phyloP scores from a whole-genome alignment of 164 flowering plant species.

The Chloranthus sessilifolius region DNA sequence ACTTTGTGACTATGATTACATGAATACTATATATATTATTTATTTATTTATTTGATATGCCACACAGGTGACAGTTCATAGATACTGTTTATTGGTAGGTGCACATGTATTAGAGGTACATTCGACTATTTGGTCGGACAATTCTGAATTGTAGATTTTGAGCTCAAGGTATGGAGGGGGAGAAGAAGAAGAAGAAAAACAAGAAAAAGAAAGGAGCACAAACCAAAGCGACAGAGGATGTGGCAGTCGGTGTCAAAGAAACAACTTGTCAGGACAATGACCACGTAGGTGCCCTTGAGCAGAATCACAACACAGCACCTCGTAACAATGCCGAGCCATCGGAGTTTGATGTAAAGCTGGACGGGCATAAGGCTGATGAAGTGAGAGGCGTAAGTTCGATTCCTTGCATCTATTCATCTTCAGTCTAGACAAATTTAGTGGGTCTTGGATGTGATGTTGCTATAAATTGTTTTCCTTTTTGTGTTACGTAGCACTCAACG shows the following conservation, averaged over 20 bases:
- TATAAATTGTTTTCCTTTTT: too few relatives aligned
- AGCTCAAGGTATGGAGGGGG: slow-evolving; percentile 34
- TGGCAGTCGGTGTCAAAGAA: slow-evolving; percentile 8
- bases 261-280: slow-evolving; percentile 16
- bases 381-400: slow-evolving; percentile 19
- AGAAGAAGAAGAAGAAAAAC: slow-evolving; percentile 48
- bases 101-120: background rate
- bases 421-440: too few relatives aligned
- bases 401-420: too few relatives aligned
- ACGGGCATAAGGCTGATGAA: slow-evolving; percentile 16
- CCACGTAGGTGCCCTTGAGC: slow-evolving; percentile 8
- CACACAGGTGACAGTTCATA: background rate
- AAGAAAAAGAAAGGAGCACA: slow-evolving; percentile 59
- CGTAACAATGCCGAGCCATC: slow-evolving; percentile 13
- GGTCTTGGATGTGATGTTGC: too few relatives aligned
- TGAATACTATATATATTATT: too few relatives aligned
- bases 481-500: too few relatives aligned
- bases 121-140: too few relatives aligned
- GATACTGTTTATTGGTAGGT: background rate
- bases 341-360: slow-evolving; percentile 17
- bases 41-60: too few relatives aligned
- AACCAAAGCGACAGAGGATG: slow-evolving; percentile 23
- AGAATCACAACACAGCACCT: slow-evolving; percentile 11
- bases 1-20: too few relatives aligned
- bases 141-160: background rate